Evolutionary conservation across 2,329 filamentous ascomycete genomes (phyloP), one percentile per base, ranked within the genome.

Genomic region (Diplodia seriata): DNA sequence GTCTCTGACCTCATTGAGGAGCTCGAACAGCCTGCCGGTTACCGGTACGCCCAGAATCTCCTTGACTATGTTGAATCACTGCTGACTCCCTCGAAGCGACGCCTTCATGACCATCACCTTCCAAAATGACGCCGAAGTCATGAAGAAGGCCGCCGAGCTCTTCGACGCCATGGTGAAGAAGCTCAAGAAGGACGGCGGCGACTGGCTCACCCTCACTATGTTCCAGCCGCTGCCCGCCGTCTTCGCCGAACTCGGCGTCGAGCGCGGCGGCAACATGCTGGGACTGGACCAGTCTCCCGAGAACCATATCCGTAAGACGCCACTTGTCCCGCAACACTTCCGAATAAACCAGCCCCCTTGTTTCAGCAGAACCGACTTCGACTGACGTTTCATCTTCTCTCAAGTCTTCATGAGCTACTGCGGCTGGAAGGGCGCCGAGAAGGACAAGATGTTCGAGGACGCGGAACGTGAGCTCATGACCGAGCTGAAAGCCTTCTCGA

Each of bases 161-260:
- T 81, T 83, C 71, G 72, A 76, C 53, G 75, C 77, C 14, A 76
- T 82, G 68, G 74, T 80, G 53, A 73, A 73, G 33, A 75, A 72
- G 47, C 68, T 78, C 63, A 76, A 76, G 31, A 15, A 51, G 29
- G 62, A 65, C 2, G 38, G 56, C 33, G 59, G 50, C 2, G 68
- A 70, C 61, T 73, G 72, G 61, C 68, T 69, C 53, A 70, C 69
- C 43, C 70, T 70, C 43, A 71, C 70, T 1, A 65, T 72, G 57
- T 66, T 72, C 57, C 70, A 71, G 51, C 63, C 69, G 26, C 49
- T 72, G 14, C 73, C 72, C 5, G 53, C 65, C 7, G 51, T 68
- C 23, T 71, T 70, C 36, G 49, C 62, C 1, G 23, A 68, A 3
- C 68, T 57, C 43, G 66, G 62, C 3, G 31, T 50, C 2, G 50